Percentiles rank a stretch among this genome's conserved stretches.
Conservation (phyloP, 1,284 basidiomycete species). For the Sanguinoderma infundibulare region DNA sequence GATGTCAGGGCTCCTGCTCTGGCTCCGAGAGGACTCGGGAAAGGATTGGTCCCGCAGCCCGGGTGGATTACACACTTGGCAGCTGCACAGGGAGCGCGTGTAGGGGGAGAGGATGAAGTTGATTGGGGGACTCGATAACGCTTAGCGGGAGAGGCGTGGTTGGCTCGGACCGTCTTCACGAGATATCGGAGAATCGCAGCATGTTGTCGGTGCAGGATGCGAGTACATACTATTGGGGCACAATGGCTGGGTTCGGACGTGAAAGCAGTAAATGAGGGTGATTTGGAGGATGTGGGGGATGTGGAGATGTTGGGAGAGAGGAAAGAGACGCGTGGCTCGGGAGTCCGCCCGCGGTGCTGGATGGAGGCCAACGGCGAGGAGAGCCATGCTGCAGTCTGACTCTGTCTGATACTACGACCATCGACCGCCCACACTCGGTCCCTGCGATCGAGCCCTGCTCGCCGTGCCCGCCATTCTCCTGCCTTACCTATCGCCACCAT, state of each 20-base stretch:
- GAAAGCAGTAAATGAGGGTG: constrained; percentile 3
- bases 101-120: constrained; percentile 1
- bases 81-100: constrained; percentile 11
- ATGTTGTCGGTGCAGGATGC: not conserved
- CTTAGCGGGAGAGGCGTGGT: constrained; percentile 16
- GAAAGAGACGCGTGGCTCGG: constrained; percentile 19
- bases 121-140: constrained; percentile 26
- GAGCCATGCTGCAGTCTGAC: constrained; percentile 24
- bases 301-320: constrained; percentile 5
- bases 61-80: constrained; percentile 5
- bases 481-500: constrained; percentile 52
- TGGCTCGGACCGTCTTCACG: constrained; percentile 4
- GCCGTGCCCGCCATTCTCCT: constrained; percentile 17
- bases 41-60: not conserved
- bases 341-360: constrained; percentile 9
- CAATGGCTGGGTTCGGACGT: not conserved
- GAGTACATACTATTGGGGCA: not conserved
- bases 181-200: constrained; percentile 2
- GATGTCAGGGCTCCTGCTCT: not conserved
- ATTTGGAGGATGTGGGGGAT: not conserved
- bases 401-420: constrained; percentile 29
- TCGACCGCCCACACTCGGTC: constrained; percentile 12
- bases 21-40: not conserved
- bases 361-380: constrained; percentile 13
- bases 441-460: constrained; percentile 21